Percentiles rank a stretch among this genome's conserved stretches.
These are phyloP conservation scores for Penicillium sp. DNA, from an alignment of 2,329 filamentous ascomycete species.

Conservation along the genomic window DNA sequence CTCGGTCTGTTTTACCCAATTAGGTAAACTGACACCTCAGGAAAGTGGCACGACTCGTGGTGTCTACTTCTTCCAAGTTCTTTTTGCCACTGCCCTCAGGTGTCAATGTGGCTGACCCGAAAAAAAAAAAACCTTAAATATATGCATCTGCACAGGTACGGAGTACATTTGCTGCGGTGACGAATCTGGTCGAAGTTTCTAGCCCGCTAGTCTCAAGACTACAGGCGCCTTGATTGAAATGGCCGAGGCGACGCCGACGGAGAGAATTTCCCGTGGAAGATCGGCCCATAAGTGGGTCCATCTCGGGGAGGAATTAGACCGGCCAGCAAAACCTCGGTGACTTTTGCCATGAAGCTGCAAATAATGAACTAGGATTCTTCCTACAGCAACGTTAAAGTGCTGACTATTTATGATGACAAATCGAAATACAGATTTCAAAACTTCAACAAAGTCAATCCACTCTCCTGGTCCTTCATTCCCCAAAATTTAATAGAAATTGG, in stretches of 20 bases:
- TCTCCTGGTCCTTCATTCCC: background rate
- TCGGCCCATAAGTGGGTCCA: background rate
- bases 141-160: no score
- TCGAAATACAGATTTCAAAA: background rate
- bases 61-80: background rate
- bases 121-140: no score
- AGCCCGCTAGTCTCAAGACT: background rate
- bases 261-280: background rate
- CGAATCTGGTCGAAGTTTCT: background rate
- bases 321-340: constrained; percentile 9
- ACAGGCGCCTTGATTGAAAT: background rate
- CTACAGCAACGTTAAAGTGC: background rate
- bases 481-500: background rate
- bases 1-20: background rate
- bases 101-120: no score
- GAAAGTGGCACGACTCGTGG: background rate
- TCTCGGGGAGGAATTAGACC: constrained; percentile 10
- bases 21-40: background rate
- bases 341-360: background rate
- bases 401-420: background rate
- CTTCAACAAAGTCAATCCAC: background rate
- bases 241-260: background rate
- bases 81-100: no score
- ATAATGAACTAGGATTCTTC: background rate
- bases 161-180: background rate